Evolutionary conservation across 2,329 filamentous ascomycete genomes (phyloP), one percentile per base, ranked within the genome.

Genomic region (Simplicillium aogashimaense): DNA sequence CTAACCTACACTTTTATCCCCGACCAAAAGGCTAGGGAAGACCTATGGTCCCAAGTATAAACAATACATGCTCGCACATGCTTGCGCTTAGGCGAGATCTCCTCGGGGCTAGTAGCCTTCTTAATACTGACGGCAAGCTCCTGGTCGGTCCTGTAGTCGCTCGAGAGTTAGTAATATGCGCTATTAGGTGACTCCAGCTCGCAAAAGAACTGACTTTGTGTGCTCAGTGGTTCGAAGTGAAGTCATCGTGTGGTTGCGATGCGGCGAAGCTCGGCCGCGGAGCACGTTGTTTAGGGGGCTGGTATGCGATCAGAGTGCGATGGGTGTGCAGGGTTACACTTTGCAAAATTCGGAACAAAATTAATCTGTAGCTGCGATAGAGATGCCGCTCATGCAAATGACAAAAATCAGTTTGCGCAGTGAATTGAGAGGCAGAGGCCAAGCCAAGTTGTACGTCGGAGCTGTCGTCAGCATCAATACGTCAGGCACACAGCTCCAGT

Each of bases 1-100:
- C 35, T 39, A 69, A 74, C 83, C 51, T 75, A 94, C 83, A 97
- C 89, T 78, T 98, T 98, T 76, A 98, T 94, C 59, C 89, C 90
- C 42, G 86, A 80, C 92, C 92, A 98, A 63, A 98, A 98, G 57
- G 89, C 86, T 58, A 80, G 74, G 33, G 89, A 94, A 49, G 84
- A 94, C 68, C 94, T 94, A 70, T 98, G 88, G 65, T 98, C 92
- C 92, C 92, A 98, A 43, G 90, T 97, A 64, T 97, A 97, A 35
- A 98, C 90, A 55, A 98, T 98, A 59, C 87, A 94, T 62, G 85
- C 88, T 57, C 92, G 86, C 43, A 98, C 92, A 84, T 98, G 92
- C 67, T 98, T 98, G 54, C 78, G 74, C 60, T 82, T 82, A 30
- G 78, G 78, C 7, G 78, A 78, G 2, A 78, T 75, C 58, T 84